Conservation (phyloP, 169 alveolate species). For the Eimeria sp. region DNA sequence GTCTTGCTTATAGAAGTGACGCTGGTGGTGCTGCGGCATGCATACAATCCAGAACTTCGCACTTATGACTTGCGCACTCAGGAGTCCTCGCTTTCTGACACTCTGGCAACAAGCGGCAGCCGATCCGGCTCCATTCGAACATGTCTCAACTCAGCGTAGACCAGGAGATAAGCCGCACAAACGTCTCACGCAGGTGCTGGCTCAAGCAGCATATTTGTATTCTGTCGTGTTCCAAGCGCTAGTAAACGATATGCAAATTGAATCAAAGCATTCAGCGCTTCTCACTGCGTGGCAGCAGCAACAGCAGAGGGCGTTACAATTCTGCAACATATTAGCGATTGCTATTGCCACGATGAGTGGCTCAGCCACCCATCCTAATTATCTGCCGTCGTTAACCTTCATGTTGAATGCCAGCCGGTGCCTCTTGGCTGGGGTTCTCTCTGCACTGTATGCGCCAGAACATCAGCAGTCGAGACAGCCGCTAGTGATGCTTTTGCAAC, state of each 20-base stretch:
- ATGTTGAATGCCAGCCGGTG: constrained; percentile 55
- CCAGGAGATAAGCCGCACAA: background rate
- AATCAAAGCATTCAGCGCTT: background rate
- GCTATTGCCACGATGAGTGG: constrained; percentile 2
- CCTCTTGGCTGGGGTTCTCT: background rate
- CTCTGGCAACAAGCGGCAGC: constrained; percentile 46
- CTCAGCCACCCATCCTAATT: background rate
- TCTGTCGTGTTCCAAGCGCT: constrained; percentile 57
- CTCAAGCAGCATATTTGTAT: constrained; percentile 40
- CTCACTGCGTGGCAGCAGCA: constrained; percentile 35
- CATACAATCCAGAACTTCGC: background rate
- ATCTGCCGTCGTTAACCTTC: background rate
- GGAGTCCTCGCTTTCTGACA: constrained; percentile 23
- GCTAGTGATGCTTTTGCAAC: background rate
- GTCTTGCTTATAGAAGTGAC: background rate
- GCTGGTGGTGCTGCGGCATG: background rate
- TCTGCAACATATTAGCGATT: background rate
- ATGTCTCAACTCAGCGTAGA: background rate
- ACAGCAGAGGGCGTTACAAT: constrained; percentile 10
- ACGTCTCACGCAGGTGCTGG: background rate
- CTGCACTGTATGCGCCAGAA: background rate
- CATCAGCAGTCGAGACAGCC: constrained; percentile 10
- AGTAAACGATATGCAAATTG: background rate
- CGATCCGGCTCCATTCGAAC: background rate
- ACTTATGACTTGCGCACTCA: background rate